These are phyloP conservation scores for Xanthoconium purpureum DNA, from an alignment of 768 basidiomycete species.

Conservation along the genomic window DNA sequence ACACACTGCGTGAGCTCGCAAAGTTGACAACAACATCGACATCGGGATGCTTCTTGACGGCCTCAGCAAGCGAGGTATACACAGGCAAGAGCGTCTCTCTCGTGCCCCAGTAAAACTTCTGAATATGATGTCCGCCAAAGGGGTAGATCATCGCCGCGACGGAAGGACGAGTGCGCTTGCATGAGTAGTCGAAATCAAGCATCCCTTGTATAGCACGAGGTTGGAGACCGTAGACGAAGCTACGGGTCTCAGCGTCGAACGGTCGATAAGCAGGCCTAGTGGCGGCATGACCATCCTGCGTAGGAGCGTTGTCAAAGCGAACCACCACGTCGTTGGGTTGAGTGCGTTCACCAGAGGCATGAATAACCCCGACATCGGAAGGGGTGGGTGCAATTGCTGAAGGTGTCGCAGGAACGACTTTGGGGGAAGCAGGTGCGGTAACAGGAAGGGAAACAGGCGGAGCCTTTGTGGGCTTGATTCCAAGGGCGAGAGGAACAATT, in stretches of 20 bases:
- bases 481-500: constrained; percentile 97
- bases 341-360: constrained; percentile 73
- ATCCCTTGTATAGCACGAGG: constrained; percentile 98
- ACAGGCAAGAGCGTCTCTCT: constrained; percentile 98
- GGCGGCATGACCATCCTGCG: constrained; percentile 32
- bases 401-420: constrained; percentile 21
- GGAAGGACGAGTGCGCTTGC: constrained; percentile 84
- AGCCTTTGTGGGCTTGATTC: constrained; percentile 44
- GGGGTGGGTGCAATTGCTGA: constrained; percentile 38
- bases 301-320: constrained; percentile 59
- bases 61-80: constrained; percentile 89
- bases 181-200: constrained; percentile 99
- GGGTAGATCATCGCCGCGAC: constrained; percentile 99
- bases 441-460: constrained; percentile 38
- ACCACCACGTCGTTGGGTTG: constrained; percentile 89
- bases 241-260: constrained; percentile 91
- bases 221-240: constrained; percentile 97
- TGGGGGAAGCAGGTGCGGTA: constrained; percentile 47
- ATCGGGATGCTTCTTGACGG: constrained; percentile 91
- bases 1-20: constrained; percentile 89
- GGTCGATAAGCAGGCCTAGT: constrained; percentile 81
- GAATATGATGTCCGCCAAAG: constrained; percentile 99
- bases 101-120: constrained; percentile 99
- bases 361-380: constrained; percentile 64
- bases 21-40: constrained; percentile 99